These are phyloP conservation scores for Saccharum spontaneum DNA, from an alignment of 176 grass and related monocot genomes.

Conservation along the genomic window DNA sequence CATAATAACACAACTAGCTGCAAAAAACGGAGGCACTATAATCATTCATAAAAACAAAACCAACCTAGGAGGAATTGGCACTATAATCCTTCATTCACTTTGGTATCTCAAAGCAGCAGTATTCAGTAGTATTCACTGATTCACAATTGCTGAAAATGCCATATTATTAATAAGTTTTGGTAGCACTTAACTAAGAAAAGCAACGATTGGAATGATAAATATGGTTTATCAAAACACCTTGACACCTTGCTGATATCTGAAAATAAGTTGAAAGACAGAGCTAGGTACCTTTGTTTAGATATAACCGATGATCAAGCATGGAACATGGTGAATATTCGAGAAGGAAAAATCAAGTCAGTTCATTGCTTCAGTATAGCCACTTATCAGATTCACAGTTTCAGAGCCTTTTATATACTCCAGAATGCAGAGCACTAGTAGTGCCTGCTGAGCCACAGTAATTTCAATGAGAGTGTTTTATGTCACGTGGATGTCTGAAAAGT, in stretches of 20 bases:
- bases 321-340: neutral
- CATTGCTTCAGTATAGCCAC: neutral
- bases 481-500: slow-evolving; percentile 32
- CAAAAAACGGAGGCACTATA: neutral
- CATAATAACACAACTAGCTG: neutral
- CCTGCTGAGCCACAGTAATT: slow-evolving; percentile 54
- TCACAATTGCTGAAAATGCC: slow-evolving; percentile 51
- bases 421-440: slow-evolving; percentile 53
- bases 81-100: slow-evolving; percentile 48
- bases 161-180: neutral
- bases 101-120: slow-evolving; percentile 51
- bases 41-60: neutral
- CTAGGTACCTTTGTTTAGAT: slow-evolving; percentile 43
- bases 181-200: neutral
- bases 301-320: neutral
- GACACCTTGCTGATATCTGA: neutral
- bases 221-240: neutral
- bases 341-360: neutral
- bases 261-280: neutral
- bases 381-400: slow-evolving; percentile 46
- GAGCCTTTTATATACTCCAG: slow-evolving; percentile 35
- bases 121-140: slow-evolving; percentile 38
- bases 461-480: slow-evolving; percentile 68
- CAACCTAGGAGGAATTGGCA: neutral
- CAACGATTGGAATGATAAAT: neutral